Percentiles rank a stretch among this genome's conserved stretches.
These are phyloP conservation scores for Didymella keratinophila DNA, from an alignment of 2,329 filamentous ascomycete species.

Conservation along the genomic window DNA sequence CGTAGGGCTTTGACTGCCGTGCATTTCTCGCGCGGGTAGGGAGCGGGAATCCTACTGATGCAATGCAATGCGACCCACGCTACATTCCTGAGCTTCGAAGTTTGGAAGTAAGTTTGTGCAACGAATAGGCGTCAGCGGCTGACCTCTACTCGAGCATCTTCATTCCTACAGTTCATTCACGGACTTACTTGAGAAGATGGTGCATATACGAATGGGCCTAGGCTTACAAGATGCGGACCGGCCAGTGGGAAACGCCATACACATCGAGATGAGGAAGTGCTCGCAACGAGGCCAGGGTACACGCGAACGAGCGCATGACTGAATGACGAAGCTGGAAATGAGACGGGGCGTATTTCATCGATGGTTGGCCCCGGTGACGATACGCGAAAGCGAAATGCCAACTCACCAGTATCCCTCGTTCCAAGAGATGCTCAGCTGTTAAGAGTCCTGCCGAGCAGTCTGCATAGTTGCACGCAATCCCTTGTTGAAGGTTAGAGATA, in stretches of 20 bases:
- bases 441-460: constrained; percentile 5
- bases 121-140: constrained; percentile 9
- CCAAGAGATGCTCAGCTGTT: constrained; percentile 1
- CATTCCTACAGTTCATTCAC: constrained; percentile 21
- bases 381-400: not conserved
- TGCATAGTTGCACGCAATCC: constrained; percentile 28
- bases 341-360: not conserved
- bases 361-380: not conserved
- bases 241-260: not conserved
- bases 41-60: constrained; percentile 5
- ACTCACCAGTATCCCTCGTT: constrained; percentile 20
- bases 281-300: not conserved
- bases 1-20: not conserved
- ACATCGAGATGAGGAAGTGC: not conserved
- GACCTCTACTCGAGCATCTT: constrained; percentile 5
- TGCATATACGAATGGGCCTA: constrained; percentile 15
- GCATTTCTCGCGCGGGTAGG: constrained; percentile 11
- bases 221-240: not conserved
- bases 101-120: constrained; percentile 9
- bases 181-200: constrained; percentile 11
- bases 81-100: constrained; percentile 21
- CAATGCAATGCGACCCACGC: constrained; percentile 19
- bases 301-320: constrained; percentile 2
- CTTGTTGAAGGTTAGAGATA: constrained; percentile 45
- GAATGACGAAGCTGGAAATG: constrained; percentile 6